Evolutionary conservation across 176 grass and related monocot species (phyloP).

Genomic region (Poa annua): DNA sequence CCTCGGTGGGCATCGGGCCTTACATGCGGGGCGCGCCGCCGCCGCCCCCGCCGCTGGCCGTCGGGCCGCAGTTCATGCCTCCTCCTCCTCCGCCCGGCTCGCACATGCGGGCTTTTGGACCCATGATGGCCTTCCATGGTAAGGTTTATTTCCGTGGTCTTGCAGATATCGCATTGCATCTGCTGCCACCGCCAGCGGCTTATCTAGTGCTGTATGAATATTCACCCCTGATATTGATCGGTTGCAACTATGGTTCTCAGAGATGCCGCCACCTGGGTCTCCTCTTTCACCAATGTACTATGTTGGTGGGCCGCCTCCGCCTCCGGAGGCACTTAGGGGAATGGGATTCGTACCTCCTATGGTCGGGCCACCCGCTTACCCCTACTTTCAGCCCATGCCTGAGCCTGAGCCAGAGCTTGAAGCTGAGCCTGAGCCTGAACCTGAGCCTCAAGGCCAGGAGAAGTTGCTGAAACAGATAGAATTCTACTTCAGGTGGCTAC

Average conservation of each 20-base stretch:
- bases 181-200: neutral
- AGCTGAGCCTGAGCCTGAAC: neutral
- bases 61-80: slow-evolving; percentile 49
- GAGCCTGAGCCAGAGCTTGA: slow-evolving; percentile 16
- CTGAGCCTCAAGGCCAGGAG: slow-evolving; percentile 34
- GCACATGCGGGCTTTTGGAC: slow-evolving; percentile 38
- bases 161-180: neutral
- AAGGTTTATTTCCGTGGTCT: neutral
- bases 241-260: slow-evolving; percentile 26
- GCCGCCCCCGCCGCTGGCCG: slow-evolving; percentile 41
- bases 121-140: slow-evolving; percentile 61
- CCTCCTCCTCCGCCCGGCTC: slow-evolving; percentile 48
- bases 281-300: slow-evolving; percentile 73
- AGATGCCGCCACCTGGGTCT: slow-evolving; percentile 59
- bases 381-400: slow-evolving; percentile 41
- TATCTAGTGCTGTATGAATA: neutral
- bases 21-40: slow-evolving; percentile 53
- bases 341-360: slow-evolving; percentile 62
- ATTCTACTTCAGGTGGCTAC: slow-evolving; percentile 91
- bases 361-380: slow-evolving; percentile 56
- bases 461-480: slow-evolving; percentile 85
- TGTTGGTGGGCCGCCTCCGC: slow-evolving; percentile 59
- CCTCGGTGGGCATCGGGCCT: slow-evolving; percentile 25
- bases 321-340: slow-evolving; percentile 63
- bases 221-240: neutral